A percentile compares a stretch with the other conserved stretches of the same genome.
Conservation (phyloP, 345 rosid genomes). For the Eucalyptus marginata region DNA sequence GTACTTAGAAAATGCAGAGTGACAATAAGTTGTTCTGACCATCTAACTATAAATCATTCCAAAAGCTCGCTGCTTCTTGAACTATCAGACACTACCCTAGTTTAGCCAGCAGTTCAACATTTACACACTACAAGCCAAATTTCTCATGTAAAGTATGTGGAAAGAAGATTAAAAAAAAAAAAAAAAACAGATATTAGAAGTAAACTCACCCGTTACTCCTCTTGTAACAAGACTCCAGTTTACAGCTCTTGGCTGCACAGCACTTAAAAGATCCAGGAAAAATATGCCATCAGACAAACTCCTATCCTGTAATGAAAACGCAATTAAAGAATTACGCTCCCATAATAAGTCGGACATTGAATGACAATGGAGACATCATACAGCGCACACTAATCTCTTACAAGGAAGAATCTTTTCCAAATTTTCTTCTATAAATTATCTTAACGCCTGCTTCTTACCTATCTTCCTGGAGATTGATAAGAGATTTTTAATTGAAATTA, state of each 20-base stretch:
- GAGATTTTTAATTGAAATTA: neutral
- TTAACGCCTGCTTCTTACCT: neutral
- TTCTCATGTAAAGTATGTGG: neutral
- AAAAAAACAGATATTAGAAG: neutral
- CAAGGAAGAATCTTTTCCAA: neutral
- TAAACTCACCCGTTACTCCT: slow-evolving; percentile 55
- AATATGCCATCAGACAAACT: slow-evolving; percentile 80
- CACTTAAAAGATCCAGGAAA: slow-evolving; percentile 83
- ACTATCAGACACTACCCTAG: neutral
- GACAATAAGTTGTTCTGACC: neutral
- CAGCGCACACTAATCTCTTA: neutral
- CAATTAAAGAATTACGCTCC: neutral
- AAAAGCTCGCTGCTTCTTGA: neutral
- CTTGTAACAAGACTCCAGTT: slow-evolving; percentile 95
- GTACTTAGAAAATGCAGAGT: neutral
- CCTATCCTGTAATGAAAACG: slow-evolving; percentile 49
- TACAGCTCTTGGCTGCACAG: slow-evolving; percentile 84
- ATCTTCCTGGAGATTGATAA: neutral
- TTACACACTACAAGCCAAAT: neutral
- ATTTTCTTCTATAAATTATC: neutral
- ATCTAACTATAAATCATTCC: neutral
- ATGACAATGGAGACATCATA: neutral
- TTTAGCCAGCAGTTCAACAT: neutral
- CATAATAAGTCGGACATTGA: neutral
- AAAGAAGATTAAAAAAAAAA: neutral